Base-by-base conservation (phyloP, 164 flowering plant genomes). In the Amborella trichopoda region DNA sequence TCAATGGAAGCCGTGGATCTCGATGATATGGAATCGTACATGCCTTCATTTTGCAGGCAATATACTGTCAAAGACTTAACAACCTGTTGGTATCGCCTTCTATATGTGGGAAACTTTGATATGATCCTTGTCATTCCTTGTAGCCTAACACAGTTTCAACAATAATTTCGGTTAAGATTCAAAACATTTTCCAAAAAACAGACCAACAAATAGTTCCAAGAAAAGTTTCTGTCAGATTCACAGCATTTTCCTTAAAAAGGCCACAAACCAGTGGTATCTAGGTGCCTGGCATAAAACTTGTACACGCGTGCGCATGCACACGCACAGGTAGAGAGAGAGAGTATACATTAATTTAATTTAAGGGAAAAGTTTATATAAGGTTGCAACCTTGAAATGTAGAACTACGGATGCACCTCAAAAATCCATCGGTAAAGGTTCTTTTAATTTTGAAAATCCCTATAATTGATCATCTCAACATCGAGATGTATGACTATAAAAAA, bases 91-190 rank as follows among this genome's bases (percentile, higher is more conserved):
- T 40, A 84, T 59, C 45, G 67, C 60, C 97, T 76, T 53, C 97
- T 71, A 46, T 79, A 80, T 3, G 91, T 88, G 6, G 94, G 97
- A 20, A 88, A 60, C 74, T 77, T 88, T 1, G 91, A 67, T 32
- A 79, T 46, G 42, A 85, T 71, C 60, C 81, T 70, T 2, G 59
- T 43, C 60, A 87, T 72, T 61, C 96, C 94, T 16, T 54, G 56
- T 78, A 87, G 60, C 74, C 94, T 88, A 77, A 59, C 46, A 69
- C 39, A 25, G 12, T 5, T 50, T 47, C 21, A 16, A 48, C 41
- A 16, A 16, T 16, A 38, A 22, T 30, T 14, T n/a, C n/a, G n/a
- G n/a, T n/a, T n/a, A n/a, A n/a, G n/a, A n/a, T n/a, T n/a, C n/a
- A n/a, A n/a, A n/a, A n/a, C n/a, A n/a, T n/a, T n/a, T n/a, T n/a